Percentiles rank a stretch among this genome's conserved stretches.
Evolutionary conservation across 257 asterid genomes (phyloP).

Genomic region (Gentiana dahurica): DNA sequence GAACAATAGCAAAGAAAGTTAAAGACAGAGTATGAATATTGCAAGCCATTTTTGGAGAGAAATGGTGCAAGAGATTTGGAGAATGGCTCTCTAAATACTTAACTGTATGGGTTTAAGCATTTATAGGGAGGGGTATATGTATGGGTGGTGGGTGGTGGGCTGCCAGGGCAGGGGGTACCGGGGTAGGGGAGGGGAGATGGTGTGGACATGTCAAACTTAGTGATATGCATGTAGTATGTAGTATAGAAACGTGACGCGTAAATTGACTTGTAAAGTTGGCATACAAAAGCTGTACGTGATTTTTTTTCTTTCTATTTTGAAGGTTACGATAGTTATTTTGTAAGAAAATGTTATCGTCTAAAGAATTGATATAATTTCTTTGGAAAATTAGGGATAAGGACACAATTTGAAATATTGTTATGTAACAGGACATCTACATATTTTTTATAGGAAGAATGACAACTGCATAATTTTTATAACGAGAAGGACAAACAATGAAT

Average conservation of each 20-base stretch:
- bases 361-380: no score
- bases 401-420: no score
- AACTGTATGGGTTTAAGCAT: neutral
- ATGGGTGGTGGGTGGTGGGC: neutral
- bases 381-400: no score
- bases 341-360: no score
- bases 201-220: conserved; percentile 14
- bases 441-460: no score
- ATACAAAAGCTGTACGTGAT: no score
- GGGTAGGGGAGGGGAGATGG: neutral
- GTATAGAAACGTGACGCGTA: conserved; percentile 10
- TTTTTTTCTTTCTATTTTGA: no score
- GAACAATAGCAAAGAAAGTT: conserved; percentile 7
- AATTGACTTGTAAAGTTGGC: neutral
- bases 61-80: neutral
- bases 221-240: conserved; percentile 18
- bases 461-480: no score
- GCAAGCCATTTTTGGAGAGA: conserved; percentile 12
- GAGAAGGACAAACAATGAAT: no score
- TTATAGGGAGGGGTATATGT: neutral
- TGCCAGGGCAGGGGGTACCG: no score
- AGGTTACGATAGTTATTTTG: no score
- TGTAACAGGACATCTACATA: no score
- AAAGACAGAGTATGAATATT: neutral
- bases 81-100: neutral